Base-by-base conservation (phyloP, 2,329 filamentous ascomycete species). In the Lachnellula occidentalis region DNA sequence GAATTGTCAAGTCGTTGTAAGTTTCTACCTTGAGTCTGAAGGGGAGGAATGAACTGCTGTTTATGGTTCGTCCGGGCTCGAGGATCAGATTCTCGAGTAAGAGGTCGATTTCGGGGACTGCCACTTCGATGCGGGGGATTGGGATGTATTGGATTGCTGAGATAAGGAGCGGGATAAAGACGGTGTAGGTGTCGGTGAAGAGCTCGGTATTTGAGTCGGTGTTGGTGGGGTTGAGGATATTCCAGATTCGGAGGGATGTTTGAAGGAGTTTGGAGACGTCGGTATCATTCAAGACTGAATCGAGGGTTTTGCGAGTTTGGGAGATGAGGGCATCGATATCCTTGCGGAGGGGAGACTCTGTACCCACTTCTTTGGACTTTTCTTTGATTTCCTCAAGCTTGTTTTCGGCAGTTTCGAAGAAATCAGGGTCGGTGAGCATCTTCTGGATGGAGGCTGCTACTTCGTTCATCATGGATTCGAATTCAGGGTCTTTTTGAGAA, bases 21-120 rank as follows among this genome's bases (percentile, higher is more conserved):
- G 89, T 92, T 59, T 91, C 86, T 3, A 96, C 74, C 45, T 88
- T 86, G 51, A 96, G 76, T 53, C 85, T 83, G 73, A 90, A 92
- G 0, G 92, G 92, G 1, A 97, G 77, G 75, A 97, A 97, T 0
- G 92, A 96, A 3, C 87, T 90, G 58, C 86, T 76, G 69, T 96
- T 92, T 64, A 95, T 78, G 0, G 90, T 95, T 54, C 78, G 78
- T 6, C 92, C 92, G 0, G 92, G 92, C 67, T 96, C 90, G 34
- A 97, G 78, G 56, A 97, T 87, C 34, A 97, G 76, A 60, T 95
- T 96, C 67, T 97, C 92, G 2, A 97, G 74, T 1, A 97, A 75
- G 5, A 97, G 79, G 64, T 96, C 92, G 52, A 95, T 78, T 34
- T 88, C 84, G 0, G 91, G 92, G 3, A 86, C 87, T 0, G 89